Evolutionary conservation across 768 basidiomycete species (phyloP).

Genomic region (Tulasnella sp.): DNA sequence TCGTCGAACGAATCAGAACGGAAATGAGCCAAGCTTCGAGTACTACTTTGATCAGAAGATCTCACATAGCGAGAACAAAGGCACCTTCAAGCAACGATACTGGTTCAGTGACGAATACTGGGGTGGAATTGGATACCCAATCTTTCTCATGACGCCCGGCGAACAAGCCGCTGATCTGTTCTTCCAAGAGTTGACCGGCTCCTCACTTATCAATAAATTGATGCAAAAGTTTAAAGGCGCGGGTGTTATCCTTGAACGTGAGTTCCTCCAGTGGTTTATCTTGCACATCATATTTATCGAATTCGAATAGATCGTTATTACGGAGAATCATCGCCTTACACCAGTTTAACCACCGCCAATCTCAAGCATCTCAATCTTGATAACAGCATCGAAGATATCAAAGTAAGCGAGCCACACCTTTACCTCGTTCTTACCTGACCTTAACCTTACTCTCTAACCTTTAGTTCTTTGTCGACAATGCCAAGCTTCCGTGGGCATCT

Average conservation of each 20-base stretch:
- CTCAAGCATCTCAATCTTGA: neutral
- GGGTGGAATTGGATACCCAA: neutral
- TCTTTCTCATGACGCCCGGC: slow-evolving; percentile 11
- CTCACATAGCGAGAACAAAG: slow-evolving; percentile 12
- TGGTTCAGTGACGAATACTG: slow-evolving; percentile 9
- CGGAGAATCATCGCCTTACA: slow-evolving; percentile 6
- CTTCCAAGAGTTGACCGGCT: neutral
- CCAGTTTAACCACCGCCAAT: neutral
- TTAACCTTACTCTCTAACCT: neutral
- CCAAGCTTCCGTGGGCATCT: neutral
- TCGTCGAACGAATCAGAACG: too few relatives aligned
- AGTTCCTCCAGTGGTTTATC: too few relatives aligned
- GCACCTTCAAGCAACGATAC: slow-evolving; percentile 18
- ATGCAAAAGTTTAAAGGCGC: slow-evolving; percentile 8
- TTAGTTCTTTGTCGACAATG: slow-evolving; percentile 14
- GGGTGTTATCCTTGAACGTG: slow-evolving; percentile 14
- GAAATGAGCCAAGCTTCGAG: too few relatives aligned
- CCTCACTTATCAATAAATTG: neutral
- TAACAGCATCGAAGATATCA: slow-evolving; percentile 1
- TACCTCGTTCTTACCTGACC: neutral
- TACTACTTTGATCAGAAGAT: slow-evolving; percentile 15
- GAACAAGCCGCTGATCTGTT: slow-evolving; percentile 12
- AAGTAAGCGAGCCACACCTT: too few relatives aligned
- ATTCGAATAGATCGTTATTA: slow-evolving; percentile 15
- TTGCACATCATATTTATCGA: too few relatives aligned